Evolutionary conservation across 495 filamentous ascomycete genomes (phyloP).

Genomic region (Cladorrhinum samala): DNA sequence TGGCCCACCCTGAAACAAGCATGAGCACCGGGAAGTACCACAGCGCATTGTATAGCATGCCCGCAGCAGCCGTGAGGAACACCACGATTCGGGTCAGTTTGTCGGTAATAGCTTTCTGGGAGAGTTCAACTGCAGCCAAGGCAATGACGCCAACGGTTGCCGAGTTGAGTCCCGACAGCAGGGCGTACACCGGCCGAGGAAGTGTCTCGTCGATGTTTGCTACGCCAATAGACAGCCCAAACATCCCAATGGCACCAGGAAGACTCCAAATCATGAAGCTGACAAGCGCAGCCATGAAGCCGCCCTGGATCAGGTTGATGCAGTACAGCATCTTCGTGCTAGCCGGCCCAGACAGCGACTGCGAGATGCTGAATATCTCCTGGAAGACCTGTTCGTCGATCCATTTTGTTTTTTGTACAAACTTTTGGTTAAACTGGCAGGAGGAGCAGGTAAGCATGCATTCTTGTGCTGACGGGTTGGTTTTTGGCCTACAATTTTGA

Average conservation of each 20-base stretch:
- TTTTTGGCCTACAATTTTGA: conserved; percentile 48
- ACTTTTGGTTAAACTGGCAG: conserved; percentile 52
- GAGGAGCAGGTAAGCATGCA: background rate
- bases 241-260: conserved; percentile 75
- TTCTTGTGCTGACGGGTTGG: background rate
- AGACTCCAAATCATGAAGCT: conserved; percentile 69
- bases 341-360: conserved; percentile 68
- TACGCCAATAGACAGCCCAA: conserved; percentile 62
- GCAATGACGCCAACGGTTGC: conserved; percentile 76
- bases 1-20: conserved; percentile 48
- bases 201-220: conserved; percentile 54
- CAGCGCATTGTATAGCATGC: conserved; percentile 67
- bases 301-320: conserved; percentile 61
- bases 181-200: conserved; percentile 61
- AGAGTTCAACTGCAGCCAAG: conserved; percentile 67
- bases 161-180: conserved; percentile 73
- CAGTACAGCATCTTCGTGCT: conserved; percentile 79
- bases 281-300: conserved; percentile 55
- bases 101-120: conserved; percentile 70
- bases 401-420: conserved; percentile 63
- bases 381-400: conserved; percentile 76
- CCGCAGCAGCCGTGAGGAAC: conserved; percentile 60
- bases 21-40: conserved; percentile 82
- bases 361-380: conserved; percentile 74
- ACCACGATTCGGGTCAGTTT: conserved; percentile 61